phyloP scores from a whole-genome alignment of 2,329 filamentous ascomycete genomes.

The Madurella fahalii region DNA sequence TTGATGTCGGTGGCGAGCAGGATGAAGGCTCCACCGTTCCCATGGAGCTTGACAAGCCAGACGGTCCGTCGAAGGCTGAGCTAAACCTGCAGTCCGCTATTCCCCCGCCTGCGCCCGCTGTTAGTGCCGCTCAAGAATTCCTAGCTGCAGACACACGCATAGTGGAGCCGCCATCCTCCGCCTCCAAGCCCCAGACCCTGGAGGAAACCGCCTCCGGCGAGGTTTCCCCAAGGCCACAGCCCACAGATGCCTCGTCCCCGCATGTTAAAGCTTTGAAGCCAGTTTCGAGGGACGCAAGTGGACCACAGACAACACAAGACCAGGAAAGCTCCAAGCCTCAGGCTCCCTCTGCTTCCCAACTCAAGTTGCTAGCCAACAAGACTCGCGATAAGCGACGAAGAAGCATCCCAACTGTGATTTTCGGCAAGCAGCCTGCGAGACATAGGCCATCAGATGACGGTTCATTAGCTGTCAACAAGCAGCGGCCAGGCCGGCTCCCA shows the following conservation, averaged over 20 bases:
- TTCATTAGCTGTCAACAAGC: conserved; percentile 37
- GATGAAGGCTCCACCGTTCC: not conserved
- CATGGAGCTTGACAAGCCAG: conserved; percentile 17
- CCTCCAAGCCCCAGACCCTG: not conserved
- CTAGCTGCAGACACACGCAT: not conserved
- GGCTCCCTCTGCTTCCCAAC: conserved; percentile 13
- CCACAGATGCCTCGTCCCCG: not conserved
- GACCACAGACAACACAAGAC: not conserved
- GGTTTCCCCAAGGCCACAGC: not conserved
- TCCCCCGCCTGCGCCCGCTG: no score
- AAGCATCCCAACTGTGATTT: conserved; percentile 71
- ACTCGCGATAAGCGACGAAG: conserved; percentile 57
- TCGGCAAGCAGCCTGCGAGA: conserved; percentile 61
- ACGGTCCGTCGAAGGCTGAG: not conserved
- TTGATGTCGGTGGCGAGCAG: not conserved
- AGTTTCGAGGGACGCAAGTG: not conserved
- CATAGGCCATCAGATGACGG: conserved; percentile 40
- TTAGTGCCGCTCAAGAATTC: not conserved
- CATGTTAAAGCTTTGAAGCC: not conserved
- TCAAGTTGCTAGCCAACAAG: conserved; percentile 32
- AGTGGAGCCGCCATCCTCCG: not conserved
- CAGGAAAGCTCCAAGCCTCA: conserved; percentile 2
- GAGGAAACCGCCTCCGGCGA: not conserved
- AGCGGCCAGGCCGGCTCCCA: conserved; percentile 42
- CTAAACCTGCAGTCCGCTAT: not conserved